Conservation (phyloP, 768 basidiomycete genomes). For the Harrya chromipes region DNA sequence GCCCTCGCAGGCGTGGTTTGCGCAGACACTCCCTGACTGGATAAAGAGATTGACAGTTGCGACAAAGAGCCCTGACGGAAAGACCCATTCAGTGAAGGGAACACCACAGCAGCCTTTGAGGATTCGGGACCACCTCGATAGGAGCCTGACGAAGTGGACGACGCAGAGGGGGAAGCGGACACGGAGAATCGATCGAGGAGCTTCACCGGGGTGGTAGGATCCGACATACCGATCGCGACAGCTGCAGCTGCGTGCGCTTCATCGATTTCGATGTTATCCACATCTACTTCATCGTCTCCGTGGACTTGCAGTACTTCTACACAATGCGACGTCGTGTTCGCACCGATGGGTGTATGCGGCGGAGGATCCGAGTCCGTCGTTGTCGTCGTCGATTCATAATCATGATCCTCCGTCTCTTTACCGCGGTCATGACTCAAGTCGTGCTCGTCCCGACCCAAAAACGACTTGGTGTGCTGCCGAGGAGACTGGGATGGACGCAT, state of each 20-base stretch:
- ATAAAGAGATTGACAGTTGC: background rate
- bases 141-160: background rate
- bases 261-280: slow-evolving; percentile 8
- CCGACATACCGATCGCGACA: slow-evolving; percentile 7
- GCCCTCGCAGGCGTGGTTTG: slow-evolving; percentile 12
- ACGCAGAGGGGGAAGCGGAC: slow-evolving; percentile 4
- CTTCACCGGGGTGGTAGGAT: slow-evolving; percentile 18
- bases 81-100: slow-evolving; percentile 24
- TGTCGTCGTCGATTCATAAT: slow-evolving; percentile 26
- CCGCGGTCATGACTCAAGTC: slow-evolving; percentile 13
- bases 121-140: slow-evolving; percentile 6
- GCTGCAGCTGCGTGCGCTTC: background rate
- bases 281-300: slow-evolving; percentile 14
- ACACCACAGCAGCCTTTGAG: slow-evolving; percentile 16
- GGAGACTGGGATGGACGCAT: background rate
- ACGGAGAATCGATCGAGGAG: slow-evolving; percentile 8
- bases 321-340: slow-evolving; percentile 2
- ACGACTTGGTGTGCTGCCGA: slow-evolving; percentile 2
- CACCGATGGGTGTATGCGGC: slow-evolving; percentile 25
- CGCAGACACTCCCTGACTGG: slow-evolving; percentile 3
- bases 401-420: slow-evolving; percentile 24
- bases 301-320: slow-evolving; percentile 6
- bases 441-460: slow-evolving; percentile 3
- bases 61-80: slow-evolving; percentile 14
- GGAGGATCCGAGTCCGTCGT: slow-evolving; percentile 27